These are phyloP conservation scores for Trypanosoma scelopori DNA, from an alignment of 208 protist genomes.

Conservation along the genomic window DNA sequence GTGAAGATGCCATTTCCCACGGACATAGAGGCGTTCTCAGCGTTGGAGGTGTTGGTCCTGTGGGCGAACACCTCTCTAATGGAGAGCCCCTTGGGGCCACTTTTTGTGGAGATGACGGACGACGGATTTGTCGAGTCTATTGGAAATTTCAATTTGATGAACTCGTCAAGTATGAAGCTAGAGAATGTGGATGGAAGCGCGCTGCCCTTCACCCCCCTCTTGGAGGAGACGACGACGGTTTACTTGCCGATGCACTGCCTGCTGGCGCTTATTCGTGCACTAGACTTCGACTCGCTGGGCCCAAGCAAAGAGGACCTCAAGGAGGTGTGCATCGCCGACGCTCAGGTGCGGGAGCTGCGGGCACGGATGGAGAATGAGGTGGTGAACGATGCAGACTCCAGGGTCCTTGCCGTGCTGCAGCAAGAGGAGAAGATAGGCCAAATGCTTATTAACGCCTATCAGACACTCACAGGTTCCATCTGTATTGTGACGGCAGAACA, in stretches of 20 bases:
- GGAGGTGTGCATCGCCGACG: slow-evolving; percentile 9
- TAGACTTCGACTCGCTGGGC: slow-evolving; percentile 15
- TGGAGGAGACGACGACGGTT: slow-evolving; percentile 16
- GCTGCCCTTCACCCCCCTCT: slow-evolving; percentile 18
- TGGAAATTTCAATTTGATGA: background rate
- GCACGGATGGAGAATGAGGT: slow-evolving; percentile 13
- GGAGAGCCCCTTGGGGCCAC: slow-evolving; percentile 14
- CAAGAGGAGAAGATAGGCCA: slow-evolving; percentile 35
- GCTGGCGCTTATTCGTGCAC: slow-evolving; percentile 14
- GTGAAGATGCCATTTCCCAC: slow-evolving; percentile 19
- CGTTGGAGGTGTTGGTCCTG: slow-evolving; percentile 36
- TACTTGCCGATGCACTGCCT: slow-evolving; percentile 21
- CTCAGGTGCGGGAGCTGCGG: slow-evolving; percentile 1
- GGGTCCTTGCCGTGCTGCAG: background rate
- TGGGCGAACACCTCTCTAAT: slow-evolving; percentile 28
- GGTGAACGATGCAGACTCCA: background rate
- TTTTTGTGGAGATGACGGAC: slow-evolving; percentile 16
- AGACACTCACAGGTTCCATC: slow-evolving; percentile 52
- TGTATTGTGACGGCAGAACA: slow-evolving; percentile 59
- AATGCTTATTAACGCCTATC: slow-evolving; percentile 59
- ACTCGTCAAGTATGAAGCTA: background rate
- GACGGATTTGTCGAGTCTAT: slow-evolving; percentile 10
- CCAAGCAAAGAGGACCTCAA: slow-evolving; percentile 16
- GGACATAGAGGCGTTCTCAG: slow-evolving; percentile 12
- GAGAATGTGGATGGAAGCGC: background rate